A percentile compares a stretch with the other conserved stretches of the same genome.
phyloP scores from a whole-genome alignment of 2,329 filamentous ascomycete species.

The Xylaria hypoxylon region DNA sequence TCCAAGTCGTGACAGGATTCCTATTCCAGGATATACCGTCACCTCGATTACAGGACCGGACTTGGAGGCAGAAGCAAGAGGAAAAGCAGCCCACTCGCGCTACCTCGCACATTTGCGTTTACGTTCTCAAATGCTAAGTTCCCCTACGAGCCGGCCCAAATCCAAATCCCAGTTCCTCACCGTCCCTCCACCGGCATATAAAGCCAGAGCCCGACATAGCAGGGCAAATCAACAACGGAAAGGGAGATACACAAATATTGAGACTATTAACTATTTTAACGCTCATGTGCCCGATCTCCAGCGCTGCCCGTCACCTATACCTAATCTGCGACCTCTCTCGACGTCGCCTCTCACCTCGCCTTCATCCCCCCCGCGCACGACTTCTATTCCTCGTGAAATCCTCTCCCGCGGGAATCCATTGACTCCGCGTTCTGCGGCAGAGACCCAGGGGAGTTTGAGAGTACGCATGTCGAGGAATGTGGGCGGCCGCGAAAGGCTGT shows the following conservation, averaged over 20 bases:
- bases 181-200: background rate
- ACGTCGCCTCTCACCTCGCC: no score
- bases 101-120: background rate
- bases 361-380: no score
- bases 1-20: no score
- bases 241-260: background rate
- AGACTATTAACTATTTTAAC: background rate
- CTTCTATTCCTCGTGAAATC: no score
- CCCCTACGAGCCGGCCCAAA: background rate
- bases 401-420: no score
- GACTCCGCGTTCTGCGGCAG: no score
- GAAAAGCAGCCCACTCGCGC: background rate
- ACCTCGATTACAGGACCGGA: no score
- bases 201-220: background rate
- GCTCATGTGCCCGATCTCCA: no score
- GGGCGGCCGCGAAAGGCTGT: background rate
- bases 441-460: background rate
- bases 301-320: background rate
- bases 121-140: background rate
- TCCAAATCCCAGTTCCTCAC: background rate
- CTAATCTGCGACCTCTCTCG: background rate
- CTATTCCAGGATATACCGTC: no score
- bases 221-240: no score
- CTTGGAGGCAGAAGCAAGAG: no score
- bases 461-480: background rate